These are phyloP conservation scores for Psilocybe cyanescens DNA, from an alignment of 768 basidiomycete species.

Conservation along the genomic window DNA sequence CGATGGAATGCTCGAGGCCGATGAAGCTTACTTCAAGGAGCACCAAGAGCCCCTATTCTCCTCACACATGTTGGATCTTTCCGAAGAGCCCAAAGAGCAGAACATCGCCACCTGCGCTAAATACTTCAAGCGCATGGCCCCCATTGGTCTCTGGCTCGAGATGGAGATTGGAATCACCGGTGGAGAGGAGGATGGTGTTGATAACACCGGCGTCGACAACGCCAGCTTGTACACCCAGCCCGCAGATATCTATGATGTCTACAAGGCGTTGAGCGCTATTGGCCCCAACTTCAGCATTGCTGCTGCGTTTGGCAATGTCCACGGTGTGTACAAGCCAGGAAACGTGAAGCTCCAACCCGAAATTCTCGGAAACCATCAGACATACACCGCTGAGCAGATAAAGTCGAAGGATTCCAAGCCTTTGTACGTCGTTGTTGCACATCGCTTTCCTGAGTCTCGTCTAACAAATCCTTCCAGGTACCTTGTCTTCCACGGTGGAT, in stretches of 20 bases:
- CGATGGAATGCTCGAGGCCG: slow-evolving; percentile 97
- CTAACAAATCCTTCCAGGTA: slow-evolving; percentile 51
- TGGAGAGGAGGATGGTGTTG: slow-evolving; percentile 99
- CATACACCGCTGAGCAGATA: slow-evolving; percentile 69
- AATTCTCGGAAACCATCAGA: slow-evolving; percentile 91
- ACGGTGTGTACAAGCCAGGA: slow-evolving; percentile 99
- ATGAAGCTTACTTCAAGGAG: slow-evolving; percentile 90
- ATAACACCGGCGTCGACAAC: slow-evolving; percentile 97
- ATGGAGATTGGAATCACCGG: slow-evolving; percentile 99
- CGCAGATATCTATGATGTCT: slow-evolving; percentile 91
- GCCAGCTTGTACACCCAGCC: slow-evolving; percentile 95
- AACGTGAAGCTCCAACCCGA: slow-evolving; percentile 95
- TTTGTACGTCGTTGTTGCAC: slow-evolving; percentile 55
- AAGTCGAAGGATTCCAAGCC: slow-evolving; percentile 71
- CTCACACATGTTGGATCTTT: slow-evolving; percentile 99
- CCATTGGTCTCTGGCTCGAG: slow-evolving; percentile 94
- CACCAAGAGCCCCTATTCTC: slow-evolving; percentile 90
- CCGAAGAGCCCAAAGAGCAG: slow-evolving; percentile 88
- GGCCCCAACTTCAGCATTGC: slow-evolving; percentile 96
- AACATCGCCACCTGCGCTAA: slow-evolving; percentile 93
- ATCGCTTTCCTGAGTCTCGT: neutral
- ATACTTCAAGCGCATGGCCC: slow-evolving; percentile 96
- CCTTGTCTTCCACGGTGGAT: slow-evolving; percentile 99
- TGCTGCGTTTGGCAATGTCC: slow-evolving; percentile 98
- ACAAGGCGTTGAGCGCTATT: slow-evolving; percentile 81